Base-by-base conservation (phyloP, 2,329 filamentous ascomycete genomes). In the Clathrospora elynae region DNA sequence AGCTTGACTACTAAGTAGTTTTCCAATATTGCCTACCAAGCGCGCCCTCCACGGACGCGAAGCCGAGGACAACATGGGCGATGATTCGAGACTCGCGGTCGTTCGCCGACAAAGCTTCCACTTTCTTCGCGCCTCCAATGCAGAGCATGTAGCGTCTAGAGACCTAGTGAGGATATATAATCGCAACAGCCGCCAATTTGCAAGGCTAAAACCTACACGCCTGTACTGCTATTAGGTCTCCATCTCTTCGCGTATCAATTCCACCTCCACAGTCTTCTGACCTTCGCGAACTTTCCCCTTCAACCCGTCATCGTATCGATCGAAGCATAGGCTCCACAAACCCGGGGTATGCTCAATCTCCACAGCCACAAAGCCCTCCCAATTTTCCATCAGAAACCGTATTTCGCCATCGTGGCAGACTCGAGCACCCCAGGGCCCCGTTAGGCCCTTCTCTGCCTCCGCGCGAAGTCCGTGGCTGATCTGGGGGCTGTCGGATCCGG, bases 351-450 rank as follows among this genome's bases (percentile, higher is more conserved):
- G 75, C 70, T 48, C 75, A 68, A 59, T 48, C 23, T 82, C 74
- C 4, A 83, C 74, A 0, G 78, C 80, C 2, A 81, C 70, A 46
- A 82, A 83, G 3, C 75, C 75, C 50, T 82, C 77, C 66, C 73
- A 78, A 1, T 73, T 75, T 39, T 82, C 78, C 6, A 83, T 71
- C 5, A 71, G 78, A 17, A 82, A 61, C 19, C 72, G 71, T 29
- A 73, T 71, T 49, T 85, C 80, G 35, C 85, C 79, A 26, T 82
- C 76, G 1, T 78, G 85, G 81, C 87, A 92, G 56, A 88, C 84
- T 82, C 86, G 93, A 6, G 86, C 53, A n/a, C 46, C 53, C 47
- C 51, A 60, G 11, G 57, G 53, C 6, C 55, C 55, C 3, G 71
- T 78, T 11, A 83, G 56, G 23, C 71, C 71, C 26, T 73, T 67